Conservation (phyloP, 345 rosid genomes). For the Ailanthus altissimus region DNA sequence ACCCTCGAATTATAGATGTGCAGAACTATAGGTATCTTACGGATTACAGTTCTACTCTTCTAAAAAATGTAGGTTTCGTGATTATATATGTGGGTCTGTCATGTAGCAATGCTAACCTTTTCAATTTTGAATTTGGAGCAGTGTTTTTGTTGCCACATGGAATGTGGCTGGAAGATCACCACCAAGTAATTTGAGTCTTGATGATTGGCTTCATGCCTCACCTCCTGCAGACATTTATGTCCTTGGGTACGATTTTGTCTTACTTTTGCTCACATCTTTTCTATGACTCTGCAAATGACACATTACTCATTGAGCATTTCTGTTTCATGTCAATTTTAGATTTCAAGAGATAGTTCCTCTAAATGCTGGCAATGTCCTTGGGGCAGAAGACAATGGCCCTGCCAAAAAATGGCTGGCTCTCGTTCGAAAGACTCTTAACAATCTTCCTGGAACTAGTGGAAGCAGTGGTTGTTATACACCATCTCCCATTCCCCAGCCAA, state of each 20-base stretch:
- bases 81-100: background rate
- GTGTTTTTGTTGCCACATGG: constrained; percentile 93
- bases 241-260: constrained; percentile 62
- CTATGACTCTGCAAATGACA: background rate
- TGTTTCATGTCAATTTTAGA: constrained; percentile 35
- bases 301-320: constrained; percentile 6
- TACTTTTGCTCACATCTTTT: constrained; percentile 21
- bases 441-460: constrained; percentile 88
- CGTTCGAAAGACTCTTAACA: constrained; percentile 76
- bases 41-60: background rate
- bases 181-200: constrained; percentile 73
- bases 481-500: constrained; percentile 88
- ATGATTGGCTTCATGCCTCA: constrained; percentile 96
- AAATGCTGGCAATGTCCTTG: constrained; percentile 94
- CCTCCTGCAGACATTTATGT: constrained; percentile 97
- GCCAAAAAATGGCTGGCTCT: constrained; percentile 93
- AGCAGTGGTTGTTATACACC: constrained; percentile 69
- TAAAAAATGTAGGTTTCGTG: background rate
- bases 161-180: constrained; percentile 98
- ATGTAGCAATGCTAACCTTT: constrained; percentile 10
- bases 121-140: constrained; percentile 40
- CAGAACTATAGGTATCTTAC: constrained; percentile 75
- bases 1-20: constrained; percentile 93
- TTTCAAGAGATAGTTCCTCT: constrained; percentile 99
- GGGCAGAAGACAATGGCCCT: constrained; percentile 97